Evolutionary conservation across 306 rosid genomes (phyloP).

Genomic region (Chamaecrista fasciculata): DNA sequence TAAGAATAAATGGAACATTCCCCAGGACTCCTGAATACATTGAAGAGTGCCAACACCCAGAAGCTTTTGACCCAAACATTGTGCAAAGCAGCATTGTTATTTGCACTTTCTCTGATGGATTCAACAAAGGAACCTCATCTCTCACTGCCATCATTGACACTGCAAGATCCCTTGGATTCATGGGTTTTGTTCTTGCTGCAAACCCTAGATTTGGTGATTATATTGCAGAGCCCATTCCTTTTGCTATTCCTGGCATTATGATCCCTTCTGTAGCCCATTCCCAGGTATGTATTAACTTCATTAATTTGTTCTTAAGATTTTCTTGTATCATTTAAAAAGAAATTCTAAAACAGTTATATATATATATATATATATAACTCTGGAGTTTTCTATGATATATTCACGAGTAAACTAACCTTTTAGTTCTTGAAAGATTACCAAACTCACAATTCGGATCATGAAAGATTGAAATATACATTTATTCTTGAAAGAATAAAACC

Average conservation of each 20-base stretch:
- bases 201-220: conserved; percentile 66
- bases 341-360: too few species aligned
- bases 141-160: conserved; percentile 55
- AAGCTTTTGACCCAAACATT: conserved; percentile 51
- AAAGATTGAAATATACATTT: too few species aligned
- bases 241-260: conserved; percentile 59
- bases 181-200: conserved; percentile 63
- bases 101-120: conserved; percentile 77
- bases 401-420: too few species aligned
- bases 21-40: conserved; percentile 42
- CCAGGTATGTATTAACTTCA: too few species aligned
- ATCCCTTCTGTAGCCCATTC: conserved; percentile 59
- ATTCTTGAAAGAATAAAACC: too few species aligned
- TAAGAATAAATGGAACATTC: conserved; percentile 46
- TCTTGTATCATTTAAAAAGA: too few species aligned
- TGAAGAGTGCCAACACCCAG: conserved; percentile 84
- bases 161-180: conserved; percentile 46
- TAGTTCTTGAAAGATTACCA: too few species aligned
- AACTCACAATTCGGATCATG: too few species aligned
- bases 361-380: too few species aligned
- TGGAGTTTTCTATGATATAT: too few species aligned
- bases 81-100: conserved; percentile 56
- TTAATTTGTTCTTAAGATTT: too few species aligned
- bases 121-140: conserved; percentile 61
- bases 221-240: conserved; percentile 71